A percentile compares a stretch with the other conserved stretches of the same genome.
Evolutionary conservation across 768 basidiomycete genomes (phyloP).

Genomic region (Jaapia argillacea): DNA sequence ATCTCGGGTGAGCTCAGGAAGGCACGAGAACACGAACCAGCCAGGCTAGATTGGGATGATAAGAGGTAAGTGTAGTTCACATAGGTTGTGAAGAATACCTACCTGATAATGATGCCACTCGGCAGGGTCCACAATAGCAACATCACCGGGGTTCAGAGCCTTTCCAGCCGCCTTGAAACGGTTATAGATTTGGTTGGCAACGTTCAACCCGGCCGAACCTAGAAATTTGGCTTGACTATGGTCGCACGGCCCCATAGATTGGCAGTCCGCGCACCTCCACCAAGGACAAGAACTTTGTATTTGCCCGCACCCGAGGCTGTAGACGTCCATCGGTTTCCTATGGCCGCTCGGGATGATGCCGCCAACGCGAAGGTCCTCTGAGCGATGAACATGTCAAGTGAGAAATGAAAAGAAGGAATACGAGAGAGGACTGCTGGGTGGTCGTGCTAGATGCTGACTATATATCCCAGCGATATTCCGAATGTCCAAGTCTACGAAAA

Average conservation of each 20-base stretch:
- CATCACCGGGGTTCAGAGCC: slow-evolving; percentile 59
- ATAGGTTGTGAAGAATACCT: slow-evolving; percentile 8
- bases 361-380: too few relatives aligned
- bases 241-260: background rate
- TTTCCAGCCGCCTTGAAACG: slow-evolving; percentile 66
- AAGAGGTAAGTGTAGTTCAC: slow-evolving; percentile 5
- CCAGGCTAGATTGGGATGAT: slow-evolving; percentile 60
- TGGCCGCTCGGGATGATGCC: too few relatives aligned
- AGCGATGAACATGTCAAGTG: too few relatives aligned
- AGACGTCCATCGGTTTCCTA: slow-evolving; percentile 21
- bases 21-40: slow-evolving; percentile 56
- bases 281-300: slow-evolving; percentile 80
- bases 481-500: too few relatives aligned
- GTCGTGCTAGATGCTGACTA: background rate
- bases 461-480: background rate
- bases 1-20: slow-evolving; percentile 2
- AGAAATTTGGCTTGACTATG: slow-evolving; percentile 1
- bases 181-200: slow-evolving; percentile 82
- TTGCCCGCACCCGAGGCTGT: slow-evolving; percentile 36
- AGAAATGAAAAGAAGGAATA: slow-evolving; percentile 1
- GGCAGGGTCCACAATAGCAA: slow-evolving; percentile 78
- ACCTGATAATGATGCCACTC: slow-evolving; percentile 83
- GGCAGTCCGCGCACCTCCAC: slow-evolving; percentile 66
- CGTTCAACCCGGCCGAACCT: slow-evolving; percentile 78
- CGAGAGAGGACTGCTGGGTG: background rate